phyloP scores from a whole-genome alignment of 805 yeast species.

The Lachancea mirantina region DNA sequence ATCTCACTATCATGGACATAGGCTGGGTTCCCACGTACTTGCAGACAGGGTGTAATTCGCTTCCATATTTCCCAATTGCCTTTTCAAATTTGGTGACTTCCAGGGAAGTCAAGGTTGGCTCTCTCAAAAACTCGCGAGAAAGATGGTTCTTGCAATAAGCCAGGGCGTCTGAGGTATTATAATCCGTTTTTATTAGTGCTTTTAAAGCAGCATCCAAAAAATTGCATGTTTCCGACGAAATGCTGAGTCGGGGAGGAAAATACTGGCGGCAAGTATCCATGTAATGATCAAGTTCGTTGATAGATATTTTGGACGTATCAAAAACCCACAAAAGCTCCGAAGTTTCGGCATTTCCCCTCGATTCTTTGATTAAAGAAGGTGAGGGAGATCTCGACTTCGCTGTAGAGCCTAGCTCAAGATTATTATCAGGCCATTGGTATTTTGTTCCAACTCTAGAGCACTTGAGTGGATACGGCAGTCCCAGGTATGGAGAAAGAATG shows the following conservation, averaged over 20 bases:
- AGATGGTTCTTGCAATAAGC: constrained; percentile 36
- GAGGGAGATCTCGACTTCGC: no score
- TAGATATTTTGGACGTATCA: constrained; percentile 18
- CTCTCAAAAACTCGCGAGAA: constrained; percentile 54
- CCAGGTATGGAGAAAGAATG: constrained; percentile 13
- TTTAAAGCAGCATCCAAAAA: constrained; percentile 69
- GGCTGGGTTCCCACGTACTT: constrained; percentile 69
- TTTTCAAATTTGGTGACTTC: constrained; percentile 68
- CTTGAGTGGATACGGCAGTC: constrained; percentile 26
- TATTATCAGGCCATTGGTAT: constrained; percentile 26
- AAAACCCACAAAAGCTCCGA: constrained; percentile 61
- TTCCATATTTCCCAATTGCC: constrained; percentile 65
- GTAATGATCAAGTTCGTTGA: constrained; percentile 43
- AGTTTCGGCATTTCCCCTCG: constrained; percentile 72
- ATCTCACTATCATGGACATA: constrained; percentile 73
- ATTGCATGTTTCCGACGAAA: constrained; percentile 66
- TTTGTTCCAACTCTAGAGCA: constrained; percentile 19
- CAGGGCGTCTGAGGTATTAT: constrained; percentile 46
- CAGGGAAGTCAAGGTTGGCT: constrained; percentile 63
- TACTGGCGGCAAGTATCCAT: constrained; percentile 44
- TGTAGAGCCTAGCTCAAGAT: constrained; percentile 1
- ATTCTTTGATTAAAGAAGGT: constrained; percentile 29
- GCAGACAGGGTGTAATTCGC: constrained; percentile 68
- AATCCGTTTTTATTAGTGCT: constrained; percentile 44
- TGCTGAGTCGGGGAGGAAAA: constrained; percentile 46